These are phyloP conservation scores for Silene vulgaris DNA, from an alignment of 179 eudicot genomes.

Conservation along the genomic window DNA sequence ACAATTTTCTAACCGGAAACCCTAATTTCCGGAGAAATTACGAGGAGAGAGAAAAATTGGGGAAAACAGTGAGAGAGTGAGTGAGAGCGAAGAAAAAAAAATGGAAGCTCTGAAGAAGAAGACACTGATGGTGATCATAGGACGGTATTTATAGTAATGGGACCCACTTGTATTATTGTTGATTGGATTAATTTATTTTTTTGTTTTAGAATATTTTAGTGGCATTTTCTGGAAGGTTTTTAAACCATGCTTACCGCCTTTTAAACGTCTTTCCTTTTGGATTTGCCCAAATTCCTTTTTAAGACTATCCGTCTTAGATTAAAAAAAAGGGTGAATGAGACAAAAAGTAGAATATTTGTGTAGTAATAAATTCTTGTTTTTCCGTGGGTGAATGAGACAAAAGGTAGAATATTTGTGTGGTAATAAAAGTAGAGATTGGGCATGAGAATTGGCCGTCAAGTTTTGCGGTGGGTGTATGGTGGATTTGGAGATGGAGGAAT, in stretches of 20 bases:
- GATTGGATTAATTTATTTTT: not conserved
- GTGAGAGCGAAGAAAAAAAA: constrained; percentile 16
- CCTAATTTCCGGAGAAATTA: constrained; percentile 11
- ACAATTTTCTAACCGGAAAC: not conserved
- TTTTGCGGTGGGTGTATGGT: no score
- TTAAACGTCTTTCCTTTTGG: no score
- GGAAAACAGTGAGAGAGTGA: not conserved
- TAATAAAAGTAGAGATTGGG: no score
- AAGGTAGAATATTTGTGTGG: no score
- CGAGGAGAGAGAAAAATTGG: not conserved
- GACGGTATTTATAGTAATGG: constrained; percentile 9
- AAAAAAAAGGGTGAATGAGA: no score
- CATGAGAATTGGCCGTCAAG: no score
- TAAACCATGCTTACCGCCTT: not conserved
- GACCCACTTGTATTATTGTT: constrained; percentile 21
- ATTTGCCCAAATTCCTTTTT: no score
- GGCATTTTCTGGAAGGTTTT: constrained; percentile 5
- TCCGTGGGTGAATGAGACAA: no score
- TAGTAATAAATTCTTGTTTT: no score
- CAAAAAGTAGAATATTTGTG: no score
- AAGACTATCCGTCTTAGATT: no score
- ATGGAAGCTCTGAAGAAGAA: constrained; percentile 16
- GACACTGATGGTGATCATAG: constrained; percentile 12
- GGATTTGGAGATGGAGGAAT: no score
- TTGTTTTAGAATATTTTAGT: not conserved